These are phyloP conservation scores for Plasmodium vinckei DNA, from an alignment of 169 alveolate species.

Conservation along the genomic window DNA sequence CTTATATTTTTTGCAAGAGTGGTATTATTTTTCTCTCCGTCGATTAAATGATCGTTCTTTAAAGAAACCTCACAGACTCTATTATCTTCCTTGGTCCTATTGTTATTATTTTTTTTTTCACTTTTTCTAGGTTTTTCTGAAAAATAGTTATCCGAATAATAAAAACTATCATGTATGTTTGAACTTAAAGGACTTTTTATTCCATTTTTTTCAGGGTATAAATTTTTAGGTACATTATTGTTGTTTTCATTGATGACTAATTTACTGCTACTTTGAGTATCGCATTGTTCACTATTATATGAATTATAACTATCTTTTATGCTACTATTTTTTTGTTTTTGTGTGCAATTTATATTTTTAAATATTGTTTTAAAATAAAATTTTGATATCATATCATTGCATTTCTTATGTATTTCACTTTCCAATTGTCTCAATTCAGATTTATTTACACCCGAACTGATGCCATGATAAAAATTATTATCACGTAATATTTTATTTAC, in stretches of 20 bases:
- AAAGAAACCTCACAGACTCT: constrained; percentile 6
- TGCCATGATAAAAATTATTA: constrained; percentile 15
- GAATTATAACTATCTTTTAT: constrained; percentile 3
- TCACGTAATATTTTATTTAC: constrained; percentile 32
- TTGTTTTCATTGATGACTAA: background rate
- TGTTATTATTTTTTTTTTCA: constrained; percentile 16
- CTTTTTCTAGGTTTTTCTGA: constrained; percentile 27
- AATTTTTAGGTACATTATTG: constrained; percentile 6
- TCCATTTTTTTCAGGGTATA: constrained; percentile 12
- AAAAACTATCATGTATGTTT: constrained; percentile 2
- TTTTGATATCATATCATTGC: constrained; percentile 22
- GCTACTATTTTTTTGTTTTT: constrained; percentile 23
- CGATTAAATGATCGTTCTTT: constrained; percentile 9
- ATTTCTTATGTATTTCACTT: constrained; percentile 25
- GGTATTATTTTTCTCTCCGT: background rate
- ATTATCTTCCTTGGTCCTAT: background rate
- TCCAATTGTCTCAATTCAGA: constrained; percentile 33
- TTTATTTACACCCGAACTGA: constrained; percentile 34
- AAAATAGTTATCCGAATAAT: constrained; percentile 70
- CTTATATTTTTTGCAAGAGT: constrained; percentile 1
- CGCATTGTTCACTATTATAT: background rate
- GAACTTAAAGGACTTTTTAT: constrained; percentile 12
- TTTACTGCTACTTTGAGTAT: constrained; percentile 8
- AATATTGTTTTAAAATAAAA: constrained; percentile 40
- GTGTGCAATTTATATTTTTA: constrained; percentile 9